Conservation (phyloP, 2,329 filamentous ascomycete genomes). For the Penicillium concentricum region DNA sequence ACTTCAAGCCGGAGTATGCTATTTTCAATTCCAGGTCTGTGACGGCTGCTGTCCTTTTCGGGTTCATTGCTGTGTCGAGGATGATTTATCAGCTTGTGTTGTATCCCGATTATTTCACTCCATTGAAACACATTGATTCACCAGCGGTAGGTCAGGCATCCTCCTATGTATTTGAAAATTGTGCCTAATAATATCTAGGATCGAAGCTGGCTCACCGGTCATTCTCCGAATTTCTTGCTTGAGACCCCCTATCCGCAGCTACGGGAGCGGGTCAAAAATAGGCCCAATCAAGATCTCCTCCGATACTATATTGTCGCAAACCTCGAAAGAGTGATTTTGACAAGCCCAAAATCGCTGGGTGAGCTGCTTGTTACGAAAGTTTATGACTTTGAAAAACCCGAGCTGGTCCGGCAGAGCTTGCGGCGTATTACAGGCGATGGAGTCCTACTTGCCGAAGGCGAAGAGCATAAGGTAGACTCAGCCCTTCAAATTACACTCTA, state of each 20-base stretch:
- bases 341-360: slow-evolving; percentile 63
- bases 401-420: slow-evolving; percentile 43
- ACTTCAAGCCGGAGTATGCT: slow-evolving; percentile 29
- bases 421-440: slow-evolving; percentile 43
- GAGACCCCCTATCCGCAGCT: slow-evolving; percentile 42
- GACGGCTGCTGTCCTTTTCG: slow-evolving; percentile 25
- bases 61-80: slow-evolving; percentile 22
- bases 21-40: slow-evolving; percentile 27
- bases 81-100: slow-evolving; percentile 46
- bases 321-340: slow-evolving; percentile 61
- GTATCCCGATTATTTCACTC: slow-evolving; percentile 59
- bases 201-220: slow-evolving; percentile 48
- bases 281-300: slow-evolving; percentile 69
- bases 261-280: slow-evolving; percentile 53
- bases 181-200: slow-evolving; percentile 24
- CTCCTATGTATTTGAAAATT: neutral
- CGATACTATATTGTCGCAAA: slow-evolving; percentile 65
- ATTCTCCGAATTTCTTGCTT: slow-evolving; percentile 38
- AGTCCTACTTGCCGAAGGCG: slow-evolving; percentile 76
- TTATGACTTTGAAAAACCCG: slow-evolving; percentile 69
- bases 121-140: slow-evolving; percentile 57
- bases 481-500: neutral
- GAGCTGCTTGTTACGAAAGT: slow-evolving; percentile 68
- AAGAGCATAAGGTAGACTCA: slow-evolving; percentile 68
- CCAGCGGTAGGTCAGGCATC: slow-evolving; percentile 44